phyloP scores from a whole-genome alignment of 2,329 filamentous ascomycete species.

The Rhexocercosporidium sp. region DNA sequence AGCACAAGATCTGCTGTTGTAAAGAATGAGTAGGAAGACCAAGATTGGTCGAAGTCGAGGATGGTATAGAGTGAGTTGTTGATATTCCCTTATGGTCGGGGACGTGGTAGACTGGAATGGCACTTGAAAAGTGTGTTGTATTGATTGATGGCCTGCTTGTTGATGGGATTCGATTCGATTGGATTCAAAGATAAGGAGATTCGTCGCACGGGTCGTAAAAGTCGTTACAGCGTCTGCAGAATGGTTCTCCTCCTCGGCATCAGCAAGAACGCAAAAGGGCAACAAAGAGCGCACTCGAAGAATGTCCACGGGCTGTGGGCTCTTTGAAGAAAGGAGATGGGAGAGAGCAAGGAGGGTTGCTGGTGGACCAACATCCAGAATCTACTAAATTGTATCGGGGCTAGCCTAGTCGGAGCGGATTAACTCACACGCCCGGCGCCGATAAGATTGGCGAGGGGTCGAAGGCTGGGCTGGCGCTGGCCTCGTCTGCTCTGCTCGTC shows the following conservation, averaged over 20 bases:
- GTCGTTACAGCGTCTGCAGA: constrained; percentile 34
- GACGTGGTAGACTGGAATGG: constrained; percentile 1
- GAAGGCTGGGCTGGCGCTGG: not conserved
- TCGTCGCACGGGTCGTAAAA: constrained; percentile 42
- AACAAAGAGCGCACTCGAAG: constrained; percentile 29
- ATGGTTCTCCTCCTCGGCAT: constrained; percentile 20
- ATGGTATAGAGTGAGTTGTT: not conserved
- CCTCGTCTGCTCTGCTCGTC: not conserved
- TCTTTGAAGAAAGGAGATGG: constrained; percentile 22
- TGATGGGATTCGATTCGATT: constrained; percentile 10
- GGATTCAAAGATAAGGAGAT: constrained; percentile 39
- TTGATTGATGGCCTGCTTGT: not conserved
- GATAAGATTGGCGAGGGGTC: constrained; percentile 15
- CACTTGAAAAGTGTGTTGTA: not conserved
- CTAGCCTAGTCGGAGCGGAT: constrained; percentile 5
- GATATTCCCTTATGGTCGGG: not conserved
- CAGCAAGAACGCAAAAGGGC: constrained; percentile 12
- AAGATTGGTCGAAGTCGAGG: not conserved
- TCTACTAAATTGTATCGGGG: not conserved
- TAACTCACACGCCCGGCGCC: not conserved
- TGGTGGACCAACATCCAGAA: not conserved
- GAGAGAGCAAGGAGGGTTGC: not conserved
- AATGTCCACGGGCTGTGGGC: constrained; percentile 33
- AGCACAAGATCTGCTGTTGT: not conserved
- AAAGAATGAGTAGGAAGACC: constrained; percentile 3